Evolutionary conservation across 176 grass and related monocot genomes (phyloP).

Genomic region (Ananas comosus): DNA sequence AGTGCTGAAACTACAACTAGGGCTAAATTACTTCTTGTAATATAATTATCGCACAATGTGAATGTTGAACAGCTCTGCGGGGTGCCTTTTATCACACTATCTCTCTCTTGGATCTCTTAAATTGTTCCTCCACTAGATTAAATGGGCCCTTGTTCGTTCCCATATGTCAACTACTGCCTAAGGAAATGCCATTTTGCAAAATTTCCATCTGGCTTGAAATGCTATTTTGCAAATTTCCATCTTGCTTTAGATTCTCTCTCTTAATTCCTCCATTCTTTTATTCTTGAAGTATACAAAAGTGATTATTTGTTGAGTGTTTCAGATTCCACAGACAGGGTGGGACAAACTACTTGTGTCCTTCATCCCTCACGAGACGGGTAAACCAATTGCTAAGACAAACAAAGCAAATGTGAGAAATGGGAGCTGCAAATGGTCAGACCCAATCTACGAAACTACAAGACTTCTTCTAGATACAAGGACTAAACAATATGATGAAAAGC

Average conservation of each 20-base stretch:
- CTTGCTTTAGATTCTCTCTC: not conserved
- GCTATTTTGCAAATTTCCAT: not conserved
- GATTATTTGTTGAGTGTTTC: slow-evolving; percentile 31
- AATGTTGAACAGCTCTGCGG: no score
- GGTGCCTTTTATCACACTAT: no score
- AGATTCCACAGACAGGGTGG: slow-evolving; percentile 92
- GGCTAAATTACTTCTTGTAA: no score
- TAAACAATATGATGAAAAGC: slow-evolving; percentile 90
- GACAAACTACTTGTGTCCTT: slow-evolving; percentile 96
- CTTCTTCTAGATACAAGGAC: slow-evolving; percentile 83
- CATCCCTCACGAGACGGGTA: slow-evolving; percentile 72
- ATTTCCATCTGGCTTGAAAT: not conserved
- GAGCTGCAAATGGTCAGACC: slow-evolving; percentile 93
- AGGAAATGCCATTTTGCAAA: not conserved
- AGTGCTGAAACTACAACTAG: not conserved
- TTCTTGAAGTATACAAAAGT: slow-evolving; percentile 6
- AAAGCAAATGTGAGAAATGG: slow-evolving; percentile 92
- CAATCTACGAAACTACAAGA: slow-evolving; percentile 94
- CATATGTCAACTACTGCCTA: not conserved
- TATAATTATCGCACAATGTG: no score
- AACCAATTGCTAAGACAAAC: slow-evolving; percentile 88
- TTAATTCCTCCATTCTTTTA: slow-evolving; percentile 6
- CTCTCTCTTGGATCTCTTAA: no score
- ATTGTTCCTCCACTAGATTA: no score
- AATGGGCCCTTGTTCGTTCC: no score